Evolutionary conservation across 768 basidiomycete species (phyloP), one percentile per base, ranked within the genome.

Genomic region (Amanita rubescens): DNA sequence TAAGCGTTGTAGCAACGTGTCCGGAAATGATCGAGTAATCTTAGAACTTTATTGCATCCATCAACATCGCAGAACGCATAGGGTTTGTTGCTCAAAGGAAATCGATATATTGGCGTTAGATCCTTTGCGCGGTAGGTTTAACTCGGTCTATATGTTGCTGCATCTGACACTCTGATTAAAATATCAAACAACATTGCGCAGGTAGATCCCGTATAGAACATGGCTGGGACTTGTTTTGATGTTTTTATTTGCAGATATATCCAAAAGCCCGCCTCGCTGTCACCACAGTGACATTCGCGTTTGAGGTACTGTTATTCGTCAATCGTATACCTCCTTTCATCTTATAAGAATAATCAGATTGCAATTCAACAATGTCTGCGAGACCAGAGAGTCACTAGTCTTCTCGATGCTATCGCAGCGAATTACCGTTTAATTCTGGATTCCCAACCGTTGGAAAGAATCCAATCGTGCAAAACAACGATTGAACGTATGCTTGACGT

Each of bases 361-460:
- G 51, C 43, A 7, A 30, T 56, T 17, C 32, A 56, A 17, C 50
- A 52, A 43, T 27, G 30, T 24, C 6, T 20, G 7, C 25, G 50
- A 25, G 51, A 56, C n/a, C 12, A 44, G n/a, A 43, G 38, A 9
- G 45, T 56, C n/a, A 42, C 53, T 1, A 10, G 32, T 22, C 45
- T 56, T 14, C 42, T 51, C 22, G 55, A 45, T 7, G 38, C 9
- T n/a, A 53, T 56, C n/a, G 49, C 48, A 7, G 51, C 14, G 22
- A 30, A 54, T 5, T 56, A 56, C 32, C 30, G 37, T 22, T 24
- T 53, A 11, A 54, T 56, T 12, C 10, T 53, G 34, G 55, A 56
- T 17, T 39, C 44, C 3, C 24, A 34, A 12, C 55, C 51, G 1
- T 37, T 55, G 38, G 49, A 53, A 24, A 53, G 11, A n/a, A 52